A percentile compares a stretch with the other conserved stretches of the same genome.
These are phyloP conservation scores for Trichosporon sp. DNA, from an alignment of 1,284 basidiomycete genomes.

Conservation along the genomic window DNA sequence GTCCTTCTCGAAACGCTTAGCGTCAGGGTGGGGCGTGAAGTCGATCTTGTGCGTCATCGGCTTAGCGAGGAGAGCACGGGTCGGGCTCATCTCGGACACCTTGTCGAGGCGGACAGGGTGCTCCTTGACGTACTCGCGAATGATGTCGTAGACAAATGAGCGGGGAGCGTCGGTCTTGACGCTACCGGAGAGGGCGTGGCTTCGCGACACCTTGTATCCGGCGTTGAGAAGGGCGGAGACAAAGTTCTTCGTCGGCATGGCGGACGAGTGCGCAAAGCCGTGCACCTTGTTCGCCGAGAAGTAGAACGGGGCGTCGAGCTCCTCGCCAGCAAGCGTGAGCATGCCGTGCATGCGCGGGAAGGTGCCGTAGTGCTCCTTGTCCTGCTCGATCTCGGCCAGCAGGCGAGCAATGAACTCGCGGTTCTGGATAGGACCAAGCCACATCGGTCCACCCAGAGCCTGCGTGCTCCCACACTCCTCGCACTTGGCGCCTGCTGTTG, in stretches of 20 bases:
- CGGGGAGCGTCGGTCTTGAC: conserved; percentile 82
- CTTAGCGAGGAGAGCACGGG: conserved; percentile 60
- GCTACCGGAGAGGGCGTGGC: conserved; percentile 81
- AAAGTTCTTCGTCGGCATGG: conserved; percentile 58
- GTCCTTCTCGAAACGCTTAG: conserved; percentile 51
- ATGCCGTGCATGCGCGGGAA: conserved; percentile 85
- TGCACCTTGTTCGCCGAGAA: conserved; percentile 81
- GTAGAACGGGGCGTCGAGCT: conserved; percentile 77
- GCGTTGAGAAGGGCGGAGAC: conserved; percentile 85
- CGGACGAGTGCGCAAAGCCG: conserved; percentile 51
- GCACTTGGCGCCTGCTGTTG: conserved; percentile 58
- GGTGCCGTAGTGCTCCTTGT: conserved; percentile 69
- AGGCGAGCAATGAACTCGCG: conserved; percentile 66
- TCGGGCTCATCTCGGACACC: conserved; percentile 64
- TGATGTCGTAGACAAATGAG: conserved; percentile 70
- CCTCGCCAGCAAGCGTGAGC: conserved; percentile 85
- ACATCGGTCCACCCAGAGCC: conserved; percentile 89
- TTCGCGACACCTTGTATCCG: conserved; percentile 77
- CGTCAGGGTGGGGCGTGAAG: conserved; percentile 65
- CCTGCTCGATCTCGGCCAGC: conserved; percentile 60
- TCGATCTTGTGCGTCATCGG: conserved; percentile 63
- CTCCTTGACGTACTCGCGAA: conserved; percentile 71
- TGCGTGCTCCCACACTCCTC: conserved; percentile 62
- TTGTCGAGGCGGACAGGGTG: conserved; percentile 76
- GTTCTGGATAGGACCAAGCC: conserved; percentile 85